A percentile compares a stretch with the other conserved stretches of the same genome.
Evolutionary conservation across 129 eudicot species (phyloP).

Genomic region (Arctium minus): DNA sequence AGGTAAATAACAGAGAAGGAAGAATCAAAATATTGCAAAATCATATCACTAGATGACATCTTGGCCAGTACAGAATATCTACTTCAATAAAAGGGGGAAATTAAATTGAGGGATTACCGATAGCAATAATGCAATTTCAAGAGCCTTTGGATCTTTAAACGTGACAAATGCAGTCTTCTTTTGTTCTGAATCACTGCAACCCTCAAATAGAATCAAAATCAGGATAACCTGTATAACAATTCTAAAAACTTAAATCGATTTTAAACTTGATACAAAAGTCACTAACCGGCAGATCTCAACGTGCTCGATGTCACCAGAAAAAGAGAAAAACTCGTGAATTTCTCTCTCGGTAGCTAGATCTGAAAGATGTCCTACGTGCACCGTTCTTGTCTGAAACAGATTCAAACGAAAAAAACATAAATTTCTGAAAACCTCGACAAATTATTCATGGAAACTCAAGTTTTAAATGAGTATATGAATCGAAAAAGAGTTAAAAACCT

Average conservation of each 20-base stretch:
- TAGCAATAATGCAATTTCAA: constrained; percentile 84
- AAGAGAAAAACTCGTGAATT: constrained; percentile 90
- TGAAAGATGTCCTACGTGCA: constrained; percentile 74
- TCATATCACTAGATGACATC: background rate
- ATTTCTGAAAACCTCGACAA: background rate
- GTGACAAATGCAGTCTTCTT: constrained; percentile 82
- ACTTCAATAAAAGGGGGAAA: background rate
- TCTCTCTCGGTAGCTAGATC: constrained; percentile 99
- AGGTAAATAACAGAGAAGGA: background rate
- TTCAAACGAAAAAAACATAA: background rate
- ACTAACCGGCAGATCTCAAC: constrained; percentile 82
- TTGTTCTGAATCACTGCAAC: constrained; percentile 62
- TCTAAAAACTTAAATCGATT: background rate
- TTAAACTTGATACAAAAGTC: background rate
- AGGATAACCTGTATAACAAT: background rate
- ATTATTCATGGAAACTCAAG: background rate
- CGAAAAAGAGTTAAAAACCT: constrained; percentile 1
- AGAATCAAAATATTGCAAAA: background rate
- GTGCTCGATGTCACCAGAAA: constrained; percentile 86
- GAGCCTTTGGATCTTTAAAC: constrained; percentile 85
- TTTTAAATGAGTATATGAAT: background rate
- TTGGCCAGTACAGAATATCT: constrained; percentile 3
- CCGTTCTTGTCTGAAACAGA: constrained; percentile 62
- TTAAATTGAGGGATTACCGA: constrained; percentile 49
- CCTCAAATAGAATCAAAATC: constrained; percentile 3